phyloP scores from a whole-genome alignment of 1,284 basidiomycete genomes.

The Tetrapyrgos nigripes region DNA sequence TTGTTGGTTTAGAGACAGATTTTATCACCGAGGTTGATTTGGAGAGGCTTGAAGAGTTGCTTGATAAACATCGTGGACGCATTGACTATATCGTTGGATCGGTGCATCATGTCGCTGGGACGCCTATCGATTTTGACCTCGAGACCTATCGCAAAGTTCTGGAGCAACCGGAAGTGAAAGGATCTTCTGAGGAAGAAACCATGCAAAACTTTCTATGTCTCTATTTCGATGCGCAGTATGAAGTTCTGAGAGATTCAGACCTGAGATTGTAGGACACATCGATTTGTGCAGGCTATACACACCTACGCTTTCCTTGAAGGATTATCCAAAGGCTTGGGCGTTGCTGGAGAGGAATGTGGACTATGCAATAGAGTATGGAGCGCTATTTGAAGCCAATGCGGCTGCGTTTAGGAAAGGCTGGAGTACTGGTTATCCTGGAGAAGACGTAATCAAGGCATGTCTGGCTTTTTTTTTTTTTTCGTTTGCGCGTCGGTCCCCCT shows the following conservation, averaged over 20 bases:
- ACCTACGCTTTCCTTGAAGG: constrained; percentile 60
- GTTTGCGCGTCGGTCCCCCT: background rate
- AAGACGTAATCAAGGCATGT: constrained; percentile 74
- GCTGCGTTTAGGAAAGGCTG: constrained; percentile 95
- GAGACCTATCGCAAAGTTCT: constrained; percentile 72
- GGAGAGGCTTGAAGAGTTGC: constrained; percentile 57
- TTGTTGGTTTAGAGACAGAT: constrained; percentile 96
- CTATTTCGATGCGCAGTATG: constrained; percentile 88
- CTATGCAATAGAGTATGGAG: constrained; percentile 84
- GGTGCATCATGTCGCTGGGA: constrained; percentile 88
- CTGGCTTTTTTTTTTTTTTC: constrained; percentile 8
- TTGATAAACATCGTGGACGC: constrained; percentile 47
- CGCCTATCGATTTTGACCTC: constrained; percentile 94
- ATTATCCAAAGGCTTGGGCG: constrained; percentile 65
- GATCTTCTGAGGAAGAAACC: constrained; percentile 25
- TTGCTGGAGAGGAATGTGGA: constrained; percentile 81
- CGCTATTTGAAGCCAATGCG: constrained; percentile 93
- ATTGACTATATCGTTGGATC: constrained; percentile 95
- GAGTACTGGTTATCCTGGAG: constrained; percentile 83
- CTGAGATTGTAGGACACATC: constrained; percentile 93
- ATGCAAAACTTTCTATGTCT: constrained; percentile 60
- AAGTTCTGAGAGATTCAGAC: constrained; percentile 74
- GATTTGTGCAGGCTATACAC: constrained; percentile 89
- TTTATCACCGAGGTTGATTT: constrained; percentile 79
- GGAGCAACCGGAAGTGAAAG: constrained; percentile 35